Base-by-base conservation (phyloP, 306 rosid genomes). In the Prunus mongolica region DNA sequence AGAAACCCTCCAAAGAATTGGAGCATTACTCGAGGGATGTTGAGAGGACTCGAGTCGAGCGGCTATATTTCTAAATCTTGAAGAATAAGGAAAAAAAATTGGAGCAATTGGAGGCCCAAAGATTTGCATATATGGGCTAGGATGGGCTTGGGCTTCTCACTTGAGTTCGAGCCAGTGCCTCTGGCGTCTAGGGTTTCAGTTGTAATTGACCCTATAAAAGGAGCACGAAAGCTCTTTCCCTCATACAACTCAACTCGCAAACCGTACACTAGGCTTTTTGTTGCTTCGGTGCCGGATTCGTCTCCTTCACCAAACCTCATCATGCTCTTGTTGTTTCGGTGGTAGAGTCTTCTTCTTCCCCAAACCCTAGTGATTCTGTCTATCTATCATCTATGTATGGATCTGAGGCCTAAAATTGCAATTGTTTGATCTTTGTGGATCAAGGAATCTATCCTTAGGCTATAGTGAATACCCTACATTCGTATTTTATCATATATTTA, bases 381-480 rank as follows among this genome's bases (percentile, higher is more conserved):
- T 8, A 2, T 56, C 22, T 56, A 8, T 56, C 8, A 24, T 22
- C 13, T 7, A 20, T n/a, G 27, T 20, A 20, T 2, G 25, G 3
- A 24, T n/a, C 0, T 68, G 60, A 54, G 15, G 76, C 76, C 76
- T 72, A 72, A 41, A 4, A 72, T 72, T 72, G 76, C 76, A 72
- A 72, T 72, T 72, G 52, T 41, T 72, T 24, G 54, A 22, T 24
- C 4, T 24, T 13, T 4, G 46, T 69, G 58, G 77, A 25, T 71
- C 72, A 66, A 61, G 66, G 72, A 78, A 70, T 78, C 77, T 78
- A 71, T 78, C 67, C 22, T 71, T 78, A 44, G 82, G 77, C 82
- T 12, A 71, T 38, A 71, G 50, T 51, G 11, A 78, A 18, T 66
- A 51, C 27, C 14, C 16, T 52, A 22, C 73, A 16, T 64, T 12